Percentiles rank a stretch among this genome's conserved stretches.
Evolutionary conservation across 805 yeast species (phyloP).

Genomic region (Schwanniomyces pseudopolymorphus): DNA sequence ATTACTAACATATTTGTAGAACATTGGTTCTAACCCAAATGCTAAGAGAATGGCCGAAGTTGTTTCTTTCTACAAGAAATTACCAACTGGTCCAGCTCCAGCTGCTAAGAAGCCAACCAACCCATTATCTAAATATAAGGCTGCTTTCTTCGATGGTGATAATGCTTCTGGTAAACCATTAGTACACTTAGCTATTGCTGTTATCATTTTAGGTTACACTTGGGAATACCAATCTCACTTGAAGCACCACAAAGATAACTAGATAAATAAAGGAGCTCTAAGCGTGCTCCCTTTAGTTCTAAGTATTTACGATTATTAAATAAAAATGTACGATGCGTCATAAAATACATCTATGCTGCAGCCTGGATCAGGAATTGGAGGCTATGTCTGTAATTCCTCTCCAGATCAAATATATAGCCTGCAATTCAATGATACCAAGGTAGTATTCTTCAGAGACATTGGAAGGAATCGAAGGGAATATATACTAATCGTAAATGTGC

Average conservation of each 20-base stretch:
- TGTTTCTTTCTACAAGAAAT: slow-evolving; percentile 90
- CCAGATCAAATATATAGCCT: too few species aligned
- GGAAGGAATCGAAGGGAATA: too few species aligned
- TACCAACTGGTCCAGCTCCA: slow-evolving; percentile 92
- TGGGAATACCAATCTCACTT: slow-evolving; percentile 92
- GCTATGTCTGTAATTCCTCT: too few species aligned
- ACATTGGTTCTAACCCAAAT: slow-evolving; percentile 92
- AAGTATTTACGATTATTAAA: background rate
- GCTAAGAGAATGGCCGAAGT: slow-evolving; percentile 96
- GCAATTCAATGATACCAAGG: too few species aligned
- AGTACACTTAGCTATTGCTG: slow-evolving; percentile 67
- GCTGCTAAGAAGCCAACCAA: slow-evolving; percentile 64
- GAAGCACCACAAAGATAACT: slow-evolving; percentile 38
- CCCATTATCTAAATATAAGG: slow-evolving; percentile 75
- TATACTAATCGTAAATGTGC: too few species aligned
- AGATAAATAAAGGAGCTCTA: background rate
- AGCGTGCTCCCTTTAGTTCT: background rate
- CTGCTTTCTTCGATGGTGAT: slow-evolving; percentile 80
- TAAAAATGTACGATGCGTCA: background rate
- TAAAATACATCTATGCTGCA: background rate
- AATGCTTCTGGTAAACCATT: slow-evolving; percentile 84
- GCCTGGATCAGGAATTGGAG: too few species aligned
- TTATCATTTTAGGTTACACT: slow-evolving; percentile 79
- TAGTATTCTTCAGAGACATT: too few species aligned
- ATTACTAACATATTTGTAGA: slow-evolving; percentile 42